Evolutionary conservation across 2,329 filamentous ascomycete genomes (phyloP), one percentile per base, ranked within the genome.

Genomic region (Dendryphion nanum): DNA sequence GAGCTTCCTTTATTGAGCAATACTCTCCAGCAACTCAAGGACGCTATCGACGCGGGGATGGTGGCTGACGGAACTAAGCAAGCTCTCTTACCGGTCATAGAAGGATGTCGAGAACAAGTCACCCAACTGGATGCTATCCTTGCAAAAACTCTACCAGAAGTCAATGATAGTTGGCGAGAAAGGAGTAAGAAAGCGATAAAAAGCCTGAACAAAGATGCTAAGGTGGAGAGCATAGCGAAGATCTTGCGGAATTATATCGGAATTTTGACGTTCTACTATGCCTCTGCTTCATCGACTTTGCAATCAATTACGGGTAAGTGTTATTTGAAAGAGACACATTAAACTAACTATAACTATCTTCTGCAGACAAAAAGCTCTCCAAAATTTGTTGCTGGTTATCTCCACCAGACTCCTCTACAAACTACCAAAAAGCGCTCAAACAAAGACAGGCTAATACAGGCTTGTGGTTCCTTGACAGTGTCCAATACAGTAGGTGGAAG

Each of bases 61-160:
- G 28, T 53, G 13, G 14, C 15, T 18, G 35, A 42, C 16, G 38
- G 32, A 4, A 17, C 35, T 6, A 38, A 30, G 30, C 33, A 35
- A 12, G 41, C 37, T 4, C 31, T 50, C 13, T 29, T 31, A 19
- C 44, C 42, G 12, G 40, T 30, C 7, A 37, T 52, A 2, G 37
- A 50, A 12, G 45, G 43, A 7, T 47, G 45, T 29, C 16, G 6
- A n/a, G 29, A 14, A 18, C 41, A 52, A 21, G 44, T 52, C 15
- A 39, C 30, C 21, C 20, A n/a, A 14, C 29, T 52, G 8, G 41
- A 45, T 19, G 36, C 26, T 6, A 23, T 48, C 4, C 35, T 50
- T 19, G 24, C 21, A 6, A 47, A 48, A 30, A 40, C 33, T 8
- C 28, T 52, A 13, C 47, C 44, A 1, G 34, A 13, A 8, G 14